These are phyloP conservation scores for Boletus rubropictus DNA, from an alignment of 768 basidiomycete species.

Conservation along the genomic window DNA sequence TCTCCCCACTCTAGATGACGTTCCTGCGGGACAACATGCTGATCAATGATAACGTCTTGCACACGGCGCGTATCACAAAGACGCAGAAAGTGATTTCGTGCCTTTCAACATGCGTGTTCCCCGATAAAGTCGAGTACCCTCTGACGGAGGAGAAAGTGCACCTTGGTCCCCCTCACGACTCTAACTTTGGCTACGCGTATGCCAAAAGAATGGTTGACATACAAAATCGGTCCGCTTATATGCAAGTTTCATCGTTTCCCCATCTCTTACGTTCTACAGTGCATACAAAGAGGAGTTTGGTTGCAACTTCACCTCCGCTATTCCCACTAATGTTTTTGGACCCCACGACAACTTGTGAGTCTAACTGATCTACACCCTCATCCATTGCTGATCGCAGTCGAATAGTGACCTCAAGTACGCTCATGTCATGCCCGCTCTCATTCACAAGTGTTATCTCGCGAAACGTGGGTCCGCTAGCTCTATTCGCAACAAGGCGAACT, in stretches of 20 bases:
- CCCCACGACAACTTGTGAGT: slow-evolving; percentile 87
- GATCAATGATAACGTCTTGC: slow-evolving; percentile 92
- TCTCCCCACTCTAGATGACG: slow-evolving; percentile 48
- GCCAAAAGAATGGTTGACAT: slow-evolving; percentile 95
- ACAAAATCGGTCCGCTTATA: slow-evolving; percentile 72
- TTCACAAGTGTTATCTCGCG: slow-evolving; percentile 90
- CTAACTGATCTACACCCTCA: background rate
- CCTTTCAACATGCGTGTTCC: slow-evolving; percentile 95
- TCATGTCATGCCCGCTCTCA: slow-evolving; percentile 91
- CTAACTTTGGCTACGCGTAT: slow-evolving; percentile 96
- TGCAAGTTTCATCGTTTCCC: background rate
- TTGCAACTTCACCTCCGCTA: slow-evolving; percentile 91
- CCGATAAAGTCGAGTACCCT: slow-evolving; percentile 90
- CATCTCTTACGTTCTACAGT: slow-evolving; percentile 34
- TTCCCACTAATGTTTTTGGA: slow-evolving; percentile 97
- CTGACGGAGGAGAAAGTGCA: slow-evolving; percentile 92
- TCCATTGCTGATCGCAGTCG: slow-evolving; percentile 6
- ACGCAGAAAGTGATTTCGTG: slow-evolving; percentile 85
- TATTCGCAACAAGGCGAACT: background rate
- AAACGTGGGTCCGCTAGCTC: slow-evolving; percentile 48
- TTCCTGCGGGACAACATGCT: slow-evolving; percentile 93
- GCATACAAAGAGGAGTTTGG: slow-evolving; percentile 96
- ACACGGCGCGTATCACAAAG: slow-evolving; percentile 60
- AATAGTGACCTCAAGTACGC: slow-evolving; percentile 78
- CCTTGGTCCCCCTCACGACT: slow-evolving; percentile 84